Conservation (phyloP, 78 protist genomes). For the Polysphondylium violaceum region DNA sequence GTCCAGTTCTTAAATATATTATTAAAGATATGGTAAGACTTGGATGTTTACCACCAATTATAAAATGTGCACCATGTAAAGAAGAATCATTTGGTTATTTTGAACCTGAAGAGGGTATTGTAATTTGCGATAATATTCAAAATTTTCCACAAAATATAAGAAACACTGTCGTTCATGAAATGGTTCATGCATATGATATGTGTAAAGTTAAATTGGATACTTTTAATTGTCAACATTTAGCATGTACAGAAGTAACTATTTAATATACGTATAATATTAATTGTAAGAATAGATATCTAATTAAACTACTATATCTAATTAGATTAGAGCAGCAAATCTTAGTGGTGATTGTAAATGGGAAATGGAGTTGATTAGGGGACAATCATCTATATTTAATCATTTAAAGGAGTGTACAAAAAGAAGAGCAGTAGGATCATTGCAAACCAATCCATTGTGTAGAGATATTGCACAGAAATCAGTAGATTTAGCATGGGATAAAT, state of each 20-base stretch:
- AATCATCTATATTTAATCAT: constrained; percentile 18
- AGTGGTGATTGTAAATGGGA: constrained; percentile 89
- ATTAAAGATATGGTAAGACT: constrained; percentile 56
- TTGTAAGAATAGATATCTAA: too few species aligned
- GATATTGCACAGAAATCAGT: constrained; percentile 53
- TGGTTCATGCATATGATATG: constrained; percentile 90
- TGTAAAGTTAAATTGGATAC: constrained; percentile 83
- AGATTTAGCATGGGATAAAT: constrained; percentile 52
- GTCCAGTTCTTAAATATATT: constrained; percentile 31
- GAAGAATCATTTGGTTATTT: constrained; percentile 46
- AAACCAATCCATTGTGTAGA: constrained; percentile 64
- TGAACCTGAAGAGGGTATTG: constrained; percentile 28
- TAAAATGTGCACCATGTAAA: constrained; percentile 64
- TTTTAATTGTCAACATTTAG: constrained; percentile 78
- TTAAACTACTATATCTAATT: not conserved
- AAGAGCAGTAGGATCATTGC: constrained; percentile 67
- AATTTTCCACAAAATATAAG: constrained; percentile 42
- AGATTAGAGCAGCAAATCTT: constrained; percentile 90
- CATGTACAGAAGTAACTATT: constrained; percentile 88
- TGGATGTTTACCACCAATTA: constrained; percentile 62
- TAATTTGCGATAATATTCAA: constrained; percentile 53
- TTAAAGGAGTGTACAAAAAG: constrained; percentile 60
- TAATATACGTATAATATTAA: too few species aligned
- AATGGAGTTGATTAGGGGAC: constrained; percentile 35
- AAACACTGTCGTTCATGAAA: constrained; percentile 85